Evolutionary conservation across 1,284 basidiomycete species (phyloP).

Genomic region (Cyathus olla): DNA sequence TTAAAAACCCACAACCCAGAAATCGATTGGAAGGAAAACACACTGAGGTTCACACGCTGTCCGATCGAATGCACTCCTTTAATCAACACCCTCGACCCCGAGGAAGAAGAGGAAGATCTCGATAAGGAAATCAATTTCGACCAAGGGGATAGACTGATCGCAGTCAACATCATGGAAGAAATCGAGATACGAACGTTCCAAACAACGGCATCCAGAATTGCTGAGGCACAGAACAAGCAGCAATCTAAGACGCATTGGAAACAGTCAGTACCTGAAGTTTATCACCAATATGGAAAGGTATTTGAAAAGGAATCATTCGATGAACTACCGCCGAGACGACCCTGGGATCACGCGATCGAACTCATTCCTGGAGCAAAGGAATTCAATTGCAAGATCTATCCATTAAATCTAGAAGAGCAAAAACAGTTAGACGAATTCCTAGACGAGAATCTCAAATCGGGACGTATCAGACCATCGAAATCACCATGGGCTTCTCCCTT

Average conservation of each 20-base stretch:
- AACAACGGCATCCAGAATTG: no score
- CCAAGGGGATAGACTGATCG: not conserved
- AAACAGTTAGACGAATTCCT: no score
- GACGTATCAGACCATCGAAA: constrained; percentile 34
- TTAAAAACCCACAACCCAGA: not conserved
- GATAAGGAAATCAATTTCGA: no score
- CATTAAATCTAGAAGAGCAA: constrained; percentile 31
- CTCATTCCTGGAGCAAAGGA: constrained; percentile 3
- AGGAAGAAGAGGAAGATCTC: no score
- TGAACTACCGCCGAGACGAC: constrained; percentile 9
- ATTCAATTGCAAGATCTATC: constrained; percentile 28
- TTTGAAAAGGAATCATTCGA: constrained; percentile 21
- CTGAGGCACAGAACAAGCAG: no score
- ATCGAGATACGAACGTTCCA: not conserved
- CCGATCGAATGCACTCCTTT: not conserved
- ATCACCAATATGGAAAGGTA: constrained; percentile 9
- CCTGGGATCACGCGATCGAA: constrained; percentile 31
- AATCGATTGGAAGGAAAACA: not conserved
- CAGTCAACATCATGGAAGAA: not conserved
- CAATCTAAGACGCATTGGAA: not conserved
- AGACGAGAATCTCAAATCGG: constrained; percentile 22
- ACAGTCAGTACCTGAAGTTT: not conserved
- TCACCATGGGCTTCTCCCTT: constrained; percentile 43
- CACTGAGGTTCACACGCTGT: not conserved
- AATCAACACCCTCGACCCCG: not conserved